phyloP scores from a whole-genome alignment of 139 green algal species.

The Parachlorella kessleri region DNA sequence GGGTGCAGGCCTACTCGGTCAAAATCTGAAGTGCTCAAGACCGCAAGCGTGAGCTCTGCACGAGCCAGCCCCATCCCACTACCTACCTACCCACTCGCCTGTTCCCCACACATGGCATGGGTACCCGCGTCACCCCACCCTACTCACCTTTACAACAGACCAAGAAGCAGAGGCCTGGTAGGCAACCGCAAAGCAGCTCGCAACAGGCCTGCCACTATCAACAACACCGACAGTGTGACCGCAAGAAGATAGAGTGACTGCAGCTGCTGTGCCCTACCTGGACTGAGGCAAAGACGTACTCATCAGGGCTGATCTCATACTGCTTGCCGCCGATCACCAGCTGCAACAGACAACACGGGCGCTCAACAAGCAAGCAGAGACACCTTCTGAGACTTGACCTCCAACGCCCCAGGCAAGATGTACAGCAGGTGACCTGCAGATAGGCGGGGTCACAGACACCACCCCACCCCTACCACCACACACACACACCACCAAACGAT shows the following conservation, averaged over 20 bases:
- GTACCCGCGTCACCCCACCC: too few species aligned
- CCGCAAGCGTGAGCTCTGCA: neutral
- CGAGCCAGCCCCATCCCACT: neutral
- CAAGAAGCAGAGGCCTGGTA: too few species aligned
- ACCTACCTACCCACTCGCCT: neutral
- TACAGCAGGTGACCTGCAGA: neutral
- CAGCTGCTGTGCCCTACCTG: conserved; percentile 25
- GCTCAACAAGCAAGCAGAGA: neutral
- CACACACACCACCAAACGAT: too few species aligned
- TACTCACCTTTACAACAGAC: too few species aligned
- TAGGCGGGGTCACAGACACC: too few species aligned
- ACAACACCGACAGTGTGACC: too few species aligned
- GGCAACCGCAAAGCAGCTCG: neutral
- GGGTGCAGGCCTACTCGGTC: neutral
- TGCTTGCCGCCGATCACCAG: conserved; percentile 56
- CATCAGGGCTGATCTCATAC: conserved; percentile 47
- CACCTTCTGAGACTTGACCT: neutral
- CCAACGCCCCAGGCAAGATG: neutral
- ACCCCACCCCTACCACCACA: too few species aligned
- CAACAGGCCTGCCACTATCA: neutral
- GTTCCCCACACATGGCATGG: neutral
- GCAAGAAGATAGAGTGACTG: too few species aligned
- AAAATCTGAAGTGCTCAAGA: neutral
- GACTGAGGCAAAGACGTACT: conserved; percentile 54
- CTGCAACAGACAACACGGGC: conserved; percentile 26